These are phyloP conservation scores for Apophysomyces ossiformis DNA, from an alignment of 371 early-diverging fungal genomes.

Conservation along the genomic window DNA sequence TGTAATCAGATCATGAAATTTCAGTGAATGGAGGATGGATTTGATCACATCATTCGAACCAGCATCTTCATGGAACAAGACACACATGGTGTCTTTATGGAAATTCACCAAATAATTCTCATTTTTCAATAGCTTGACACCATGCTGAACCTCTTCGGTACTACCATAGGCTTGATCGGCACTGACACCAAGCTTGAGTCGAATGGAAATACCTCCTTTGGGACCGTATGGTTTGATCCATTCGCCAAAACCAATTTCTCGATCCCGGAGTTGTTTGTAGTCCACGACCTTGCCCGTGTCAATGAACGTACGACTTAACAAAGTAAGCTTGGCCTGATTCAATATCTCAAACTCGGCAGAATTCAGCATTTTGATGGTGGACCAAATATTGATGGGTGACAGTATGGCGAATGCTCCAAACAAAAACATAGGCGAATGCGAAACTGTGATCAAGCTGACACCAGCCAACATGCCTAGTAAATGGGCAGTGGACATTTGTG, in stretches of 20 bases:
- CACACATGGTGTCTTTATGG: slow-evolving; percentile 46
- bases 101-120: slow-evolving; percentile 54
- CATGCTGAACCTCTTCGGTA: slow-evolving; percentile 42
- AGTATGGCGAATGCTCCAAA: slow-evolving; percentile 61
- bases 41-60: slow-evolving; percentile 58
- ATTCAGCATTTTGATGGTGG: slow-evolving; percentile 58
- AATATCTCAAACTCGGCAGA: slow-evolving; percentile 72
- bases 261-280: slow-evolving; percentile 45
- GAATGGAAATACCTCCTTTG: slow-evolving; percentile 32
- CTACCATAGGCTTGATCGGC: slow-evolving; percentile 50
- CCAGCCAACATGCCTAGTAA: slow-evolving; percentile 69
- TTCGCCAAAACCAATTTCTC: slow-evolving; percentile 68
- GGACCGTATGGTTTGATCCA: slow-evolving; percentile 55
- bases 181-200: slow-evolving; percentile 47
- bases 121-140: slow-evolving; percentile 42
- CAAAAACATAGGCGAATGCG: slow-evolving; percentile 62
- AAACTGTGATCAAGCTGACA: slow-evolving; percentile 60
- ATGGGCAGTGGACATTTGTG: slow-evolving; percentile 76
- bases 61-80: slow-evolving; percentile 62
- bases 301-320: slow-evolving; percentile 56
- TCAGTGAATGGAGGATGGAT: slow-evolving; percentile 64
- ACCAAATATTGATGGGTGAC: slow-evolving; percentile 62
- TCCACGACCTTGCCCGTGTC: slow-evolving; percentile 43
- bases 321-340: slow-evolving; percentile 61
- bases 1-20: slow-evolving; percentile 48